phyloP scores from a whole-genome alignment of 495 filamentous ascomycete genomes.

The Penicillium macrosclerotiorum region DNA sequence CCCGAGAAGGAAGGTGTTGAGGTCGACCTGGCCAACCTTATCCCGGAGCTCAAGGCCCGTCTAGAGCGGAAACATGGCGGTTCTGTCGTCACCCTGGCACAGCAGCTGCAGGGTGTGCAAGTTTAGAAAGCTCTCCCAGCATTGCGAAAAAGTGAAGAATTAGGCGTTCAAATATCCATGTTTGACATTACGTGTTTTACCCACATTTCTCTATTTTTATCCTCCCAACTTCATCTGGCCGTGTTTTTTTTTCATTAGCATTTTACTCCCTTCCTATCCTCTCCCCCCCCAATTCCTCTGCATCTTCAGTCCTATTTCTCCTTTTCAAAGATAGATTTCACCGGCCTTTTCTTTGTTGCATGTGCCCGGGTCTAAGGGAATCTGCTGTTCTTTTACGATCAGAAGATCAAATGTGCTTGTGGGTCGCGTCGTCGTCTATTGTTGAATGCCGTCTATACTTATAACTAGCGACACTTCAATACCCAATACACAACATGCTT shows the following conservation, averaged over 20 bases:
- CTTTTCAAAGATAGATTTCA: not conserved
- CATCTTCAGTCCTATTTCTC: not conserved
- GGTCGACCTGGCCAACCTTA: constrained; percentile 58
- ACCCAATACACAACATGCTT: constrained; percentile 15
- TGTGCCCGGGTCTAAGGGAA: not conserved
- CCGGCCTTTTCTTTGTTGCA: not conserved
- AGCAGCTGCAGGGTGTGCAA: constrained; percentile 24
- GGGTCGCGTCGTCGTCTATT: not conserved
- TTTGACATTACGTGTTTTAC: constrained; percentile 59
- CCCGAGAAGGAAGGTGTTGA: constrained; percentile 83
- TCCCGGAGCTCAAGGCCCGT: constrained; percentile 56
- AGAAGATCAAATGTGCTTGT: not conserved
- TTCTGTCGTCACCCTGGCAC: constrained; percentile 16
- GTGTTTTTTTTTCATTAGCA: constrained; percentile 9
- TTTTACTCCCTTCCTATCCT: not conserved
- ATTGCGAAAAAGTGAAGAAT: constrained; percentile 12
- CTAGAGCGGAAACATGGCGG: constrained; percentile 26
- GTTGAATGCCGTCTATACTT: too few species aligned
- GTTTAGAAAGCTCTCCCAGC: constrained; percentile 10
- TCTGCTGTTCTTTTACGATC: not conserved
- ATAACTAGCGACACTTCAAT: constrained; percentile 7
- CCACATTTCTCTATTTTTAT: too few species aligned
- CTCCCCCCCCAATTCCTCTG: not conserved
- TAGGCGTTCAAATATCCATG: constrained; percentile 34
- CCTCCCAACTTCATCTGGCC: too few species aligned